Conservation (phyloP, 345 rosid genomes). For the Noccaea caerulescens region DNA sequence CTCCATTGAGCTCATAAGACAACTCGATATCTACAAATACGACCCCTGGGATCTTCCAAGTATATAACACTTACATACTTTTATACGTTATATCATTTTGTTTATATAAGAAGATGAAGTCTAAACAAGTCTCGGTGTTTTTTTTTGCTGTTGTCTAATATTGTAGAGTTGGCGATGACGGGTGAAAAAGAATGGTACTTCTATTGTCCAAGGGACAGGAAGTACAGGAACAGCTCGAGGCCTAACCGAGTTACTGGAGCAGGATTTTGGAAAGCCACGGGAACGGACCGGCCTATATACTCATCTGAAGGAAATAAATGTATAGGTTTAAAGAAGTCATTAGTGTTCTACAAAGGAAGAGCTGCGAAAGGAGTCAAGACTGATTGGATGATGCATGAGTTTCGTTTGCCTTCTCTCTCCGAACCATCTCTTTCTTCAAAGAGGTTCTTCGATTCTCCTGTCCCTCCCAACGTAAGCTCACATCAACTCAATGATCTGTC, state of each 20-base stretch:
- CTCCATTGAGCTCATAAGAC: slow-evolving; percentile 78
- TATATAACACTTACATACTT: slow-evolving; percentile 36
- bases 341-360: slow-evolving; percentile 87
- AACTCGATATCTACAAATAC: slow-evolving; percentile 83
- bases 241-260: slow-evolving; percentile 88
- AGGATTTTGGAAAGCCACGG: slow-evolving; percentile 96
- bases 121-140: slow-evolving; percentile 1
- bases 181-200: slow-evolving; percentile 96
- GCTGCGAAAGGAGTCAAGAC: slow-evolving; percentile 92
- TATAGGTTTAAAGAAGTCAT: slow-evolving; percentile 90
- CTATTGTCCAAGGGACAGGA: slow-evolving; percentile 87
- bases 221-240: slow-evolving; percentile 84
- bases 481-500: background rate
- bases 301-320: slow-evolving; percentile 75
- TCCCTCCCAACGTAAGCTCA: slow-evolving; percentile 66
- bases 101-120: slow-evolving; percentile 5
- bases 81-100: background rate
- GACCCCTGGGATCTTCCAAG: slow-evolving; percentile 99
- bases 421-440: slow-evolving; percentile 50
- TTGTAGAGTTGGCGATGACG: slow-evolving; percentile 63
- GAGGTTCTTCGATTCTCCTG: slow-evolving; percentile 53
- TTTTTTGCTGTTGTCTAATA: background rate
- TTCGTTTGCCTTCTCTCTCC: slow-evolving; percentile 74
- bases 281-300: slow-evolving; percentile 89
- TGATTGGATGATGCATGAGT: slow-evolving; percentile 99